A percentile compares a stretch with the other conserved stretches of the same genome.
phyloP scores from a whole-genome alignment of 192 early-diverging fungal species.

The Coemansia sp. region DNA sequence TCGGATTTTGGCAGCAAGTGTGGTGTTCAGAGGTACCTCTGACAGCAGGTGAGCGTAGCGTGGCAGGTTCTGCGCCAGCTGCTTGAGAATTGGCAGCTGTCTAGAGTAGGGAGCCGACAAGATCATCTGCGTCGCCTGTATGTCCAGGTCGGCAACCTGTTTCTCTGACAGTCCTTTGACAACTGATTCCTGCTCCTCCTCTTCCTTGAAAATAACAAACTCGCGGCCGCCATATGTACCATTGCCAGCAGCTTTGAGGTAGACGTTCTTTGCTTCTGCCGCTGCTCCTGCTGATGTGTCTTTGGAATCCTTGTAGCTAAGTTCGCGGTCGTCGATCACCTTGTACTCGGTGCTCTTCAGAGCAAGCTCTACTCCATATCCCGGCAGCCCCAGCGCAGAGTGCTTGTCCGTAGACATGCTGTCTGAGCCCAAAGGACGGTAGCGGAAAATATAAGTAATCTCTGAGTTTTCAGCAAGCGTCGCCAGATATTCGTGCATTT shows the following conservation, averaged over 20 bases:
- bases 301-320: slow-evolving; percentile 23
- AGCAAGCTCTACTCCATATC: slow-evolving; percentile 91
- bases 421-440: slow-evolving; percentile 53
- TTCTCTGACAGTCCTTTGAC: slow-evolving; percentile 71
- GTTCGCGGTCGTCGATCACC: slow-evolving; percentile 87
- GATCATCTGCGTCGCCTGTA: slow-evolving; percentile 73
- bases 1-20: slow-evolving; percentile 45
- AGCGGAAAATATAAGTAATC: slow-evolving; percentile 71
- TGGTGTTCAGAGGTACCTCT: slow-evolving; percentile 49
- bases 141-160: slow-evolving; percentile 57
- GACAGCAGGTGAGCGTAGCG: slow-evolving; percentile 80
- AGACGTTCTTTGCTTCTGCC: too few relatives aligned
- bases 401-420: neutral
- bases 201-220: slow-evolving; percentile 79
- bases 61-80: slow-evolving; percentile 82
- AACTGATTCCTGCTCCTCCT: slow-evolving; percentile 65
- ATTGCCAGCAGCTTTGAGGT: slow-evolving; percentile 2
- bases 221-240: slow-evolving; percentile 56
- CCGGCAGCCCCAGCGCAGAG: slow-evolving; percentile 59
- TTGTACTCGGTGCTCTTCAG: slow-evolving; percentile 98
- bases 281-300: neutral
- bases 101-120: slow-evolving; percentile 46
- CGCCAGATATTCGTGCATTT: slow-evolving; percentile 58
- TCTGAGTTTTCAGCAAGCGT: slow-evolving; percentile 49
- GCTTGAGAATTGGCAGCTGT: slow-evolving; percentile 62